A percentile compares a stretch with the other conserved stretches of the same genome.
Evolutionary conservation across 2,329 filamentous ascomycete species (phyloP).

Genomic region (Calonectria hongkongensis): DNA sequence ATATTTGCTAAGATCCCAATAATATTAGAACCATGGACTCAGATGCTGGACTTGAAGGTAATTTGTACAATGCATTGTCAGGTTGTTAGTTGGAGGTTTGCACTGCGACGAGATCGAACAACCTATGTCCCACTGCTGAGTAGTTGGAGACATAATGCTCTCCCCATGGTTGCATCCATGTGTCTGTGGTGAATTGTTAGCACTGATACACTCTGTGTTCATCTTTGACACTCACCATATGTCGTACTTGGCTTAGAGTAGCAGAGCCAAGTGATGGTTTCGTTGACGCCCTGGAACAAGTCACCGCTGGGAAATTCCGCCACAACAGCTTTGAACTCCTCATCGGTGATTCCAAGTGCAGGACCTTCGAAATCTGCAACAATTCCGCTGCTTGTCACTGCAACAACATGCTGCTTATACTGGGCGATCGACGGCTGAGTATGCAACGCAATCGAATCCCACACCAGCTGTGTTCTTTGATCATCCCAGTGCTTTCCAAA

Average conservation of each 20-base stretch:
- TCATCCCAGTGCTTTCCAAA: conserved; percentile 24
- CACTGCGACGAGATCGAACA: conserved; percentile 21
- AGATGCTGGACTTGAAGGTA: too few relatives aligned
- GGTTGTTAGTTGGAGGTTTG: neutral
- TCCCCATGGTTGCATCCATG: conserved; percentile 42
- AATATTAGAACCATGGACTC: too few relatives aligned
- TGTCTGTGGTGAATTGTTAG: neutral
- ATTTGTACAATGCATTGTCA: too few relatives aligned
- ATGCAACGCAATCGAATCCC: conserved; percentile 44
- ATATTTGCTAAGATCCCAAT: too few relatives aligned
- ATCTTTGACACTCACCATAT: conserved; percentile 23
- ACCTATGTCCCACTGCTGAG: neutral
- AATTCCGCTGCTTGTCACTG: conserved; percentile 26
- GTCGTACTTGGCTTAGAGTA: conserved; percentile 33
- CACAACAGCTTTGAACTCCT: conserved; percentile 36
- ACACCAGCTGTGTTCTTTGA: conserved; percentile 35
- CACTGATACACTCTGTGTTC: neutral
- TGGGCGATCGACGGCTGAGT: conserved; percentile 37
- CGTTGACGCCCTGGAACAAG: conserved; percentile 30
- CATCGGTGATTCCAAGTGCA: conserved; percentile 20
- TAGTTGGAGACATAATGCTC: conserved; percentile 35
- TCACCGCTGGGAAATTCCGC: conserved; percentile 34
- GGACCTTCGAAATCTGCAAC: conserved; percentile 40
- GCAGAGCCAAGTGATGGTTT: conserved; percentile 38
- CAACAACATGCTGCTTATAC: conserved; percentile 37